Evolutionary conservation across 192 early-diverging fungal species (phyloP), one percentile per base, ranked within the genome.

Genomic region (Dissophora globulifera): DNA sequence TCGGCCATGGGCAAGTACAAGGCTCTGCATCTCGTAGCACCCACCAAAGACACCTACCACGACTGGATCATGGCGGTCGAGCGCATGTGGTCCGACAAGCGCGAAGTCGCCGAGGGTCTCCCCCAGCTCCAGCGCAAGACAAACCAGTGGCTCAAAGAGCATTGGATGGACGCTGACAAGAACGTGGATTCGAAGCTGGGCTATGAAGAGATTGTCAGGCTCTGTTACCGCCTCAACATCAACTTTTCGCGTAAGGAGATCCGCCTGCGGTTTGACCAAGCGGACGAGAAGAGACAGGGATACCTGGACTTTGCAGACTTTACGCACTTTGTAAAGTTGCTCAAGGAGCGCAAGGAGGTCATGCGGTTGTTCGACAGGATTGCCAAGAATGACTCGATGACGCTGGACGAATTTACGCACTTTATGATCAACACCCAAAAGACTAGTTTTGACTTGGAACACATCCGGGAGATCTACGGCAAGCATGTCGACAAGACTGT

Each of bases 271-370:
- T 90, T 90, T 56, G 82, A 90, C 62, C 84, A 81, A 50, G 87
- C 89, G 1, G 83, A 88, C 52, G 76, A 84, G 35, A 65, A 69
- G 33, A 87, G 78, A 52, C 53, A 78, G 27, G 85, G 83, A 9
- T 67, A 40, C 27, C 50, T 92, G 9, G 82, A 68, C 33, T 92
- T 87, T 62, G 33, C 62, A 11, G 83, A 83, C 23, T 92, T 92
- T 69, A 83, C 89, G 45, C 43, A 81, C 40, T 81, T 92, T 57
- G 89, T 90, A 40, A 76, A 83, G n/a, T 52, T 81, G 13, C 56
- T 92, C 4, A 84, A 86, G 45, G 86, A 84, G 48, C 81, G 91
- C 31, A 81, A 82, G 5, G 91, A 92, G 65, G 67, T 92, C 41
- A 83, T 74, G 25, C 58, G 78, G 26, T 50, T 92, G 26, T 92